Percentiles rank a stretch among this genome's conserved stretches.
Conservation (phyloP, 768 basidiomycete genomes). For the Plicaturopsis crispa region DNA sequence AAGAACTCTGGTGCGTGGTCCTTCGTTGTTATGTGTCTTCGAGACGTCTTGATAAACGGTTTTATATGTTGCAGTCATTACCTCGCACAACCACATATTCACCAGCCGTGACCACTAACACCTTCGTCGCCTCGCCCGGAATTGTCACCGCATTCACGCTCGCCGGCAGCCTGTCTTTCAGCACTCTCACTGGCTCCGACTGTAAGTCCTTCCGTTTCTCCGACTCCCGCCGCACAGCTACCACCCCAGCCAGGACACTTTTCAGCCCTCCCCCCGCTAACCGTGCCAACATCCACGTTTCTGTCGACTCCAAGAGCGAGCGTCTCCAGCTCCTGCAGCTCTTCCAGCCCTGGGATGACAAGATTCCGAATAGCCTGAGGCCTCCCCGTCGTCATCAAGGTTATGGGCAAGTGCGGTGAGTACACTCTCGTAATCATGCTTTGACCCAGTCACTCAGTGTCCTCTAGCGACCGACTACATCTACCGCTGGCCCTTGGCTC, state of each 20-base stretch:
- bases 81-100: conserved; percentile 88
- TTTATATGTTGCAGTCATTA: conserved; percentile 67
- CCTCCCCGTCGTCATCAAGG: conserved; percentile 97
- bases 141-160: conserved; percentile 98
- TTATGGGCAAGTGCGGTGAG: conserved; percentile 96
- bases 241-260: conserved; percentile 95
- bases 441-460: conserved; percentile 4
- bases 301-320: conserved; percentile 77
- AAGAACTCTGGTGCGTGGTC: conserved; percentile 77
- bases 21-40: not conserved
- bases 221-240: conserved; percentile 94
- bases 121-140: conserved; percentile 95
- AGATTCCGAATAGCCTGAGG: conserved; percentile 80
- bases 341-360: conserved; percentile 89
- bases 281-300: conserved; percentile 77
- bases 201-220: conserved; percentile 97
- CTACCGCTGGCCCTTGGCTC: conserved; percentile 97
- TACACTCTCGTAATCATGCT: conserved; percentile 11
- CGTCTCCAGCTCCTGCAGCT: conserved; percentile 88
- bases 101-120: conserved; percentile 88
- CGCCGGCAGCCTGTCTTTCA: conserved; percentile 88
- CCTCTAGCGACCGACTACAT: conserved; percentile 81
- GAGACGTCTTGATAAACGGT: conserved; percentile 6
- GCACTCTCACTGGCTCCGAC: conserved; percentile 84
- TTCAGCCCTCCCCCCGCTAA: conserved; percentile 90